Evolutionary conservation across 495 filamentous ascomycete species (phyloP), one percentile per base, ranked within the genome.

Genomic region (Echria macrotheca): DNA sequence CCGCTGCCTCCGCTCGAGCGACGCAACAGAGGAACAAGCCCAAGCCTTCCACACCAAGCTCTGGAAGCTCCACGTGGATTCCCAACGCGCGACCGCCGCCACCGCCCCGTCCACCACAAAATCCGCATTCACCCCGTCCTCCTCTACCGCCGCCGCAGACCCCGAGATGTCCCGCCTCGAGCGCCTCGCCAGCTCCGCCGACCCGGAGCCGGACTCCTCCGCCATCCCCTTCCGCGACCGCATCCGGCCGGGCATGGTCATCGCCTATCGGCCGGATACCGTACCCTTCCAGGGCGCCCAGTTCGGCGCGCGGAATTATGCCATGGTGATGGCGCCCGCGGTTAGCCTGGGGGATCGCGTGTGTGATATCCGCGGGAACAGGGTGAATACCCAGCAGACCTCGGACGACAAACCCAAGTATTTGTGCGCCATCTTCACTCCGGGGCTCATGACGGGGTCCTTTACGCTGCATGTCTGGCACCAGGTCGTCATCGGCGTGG

Each of bases 191-290:
- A 38, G 12, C 10, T 56, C 56, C 48, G 47, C 32, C 4, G 55
- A 64, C 15, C 41, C 43, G 17, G 58, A 59, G 15, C 44, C 44
- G 9, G 40, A 17, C 6, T 37, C 47, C 2, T 23, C 7, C 1
- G 21, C 8, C 1, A 36, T 59, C 3, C 64, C 64, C 1, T 69
- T 65, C 38, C 44, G 55, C 32, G n/a, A 66, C 23, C 54, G 66
- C 14, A 57, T 69, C 12, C 35, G 54, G 14, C 62, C 66, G 1
- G 66, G 66, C 0, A 69, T 69, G 66, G 57, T 67, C 11, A 52
- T 69, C 1, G 7, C 44, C 10, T 51, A 45, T 23, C 21, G 23
- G 24, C 25, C 41, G 2, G n/a, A n/a, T n/a, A 21, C 12, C 29
- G 12, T 5, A 12, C 41, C 43, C 14, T 45, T 48, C 14, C 28